phyloP scores from a whole-genome alignment of 1,284 basidiomycete species.

The Malassezia pachydermatis region DNA sequence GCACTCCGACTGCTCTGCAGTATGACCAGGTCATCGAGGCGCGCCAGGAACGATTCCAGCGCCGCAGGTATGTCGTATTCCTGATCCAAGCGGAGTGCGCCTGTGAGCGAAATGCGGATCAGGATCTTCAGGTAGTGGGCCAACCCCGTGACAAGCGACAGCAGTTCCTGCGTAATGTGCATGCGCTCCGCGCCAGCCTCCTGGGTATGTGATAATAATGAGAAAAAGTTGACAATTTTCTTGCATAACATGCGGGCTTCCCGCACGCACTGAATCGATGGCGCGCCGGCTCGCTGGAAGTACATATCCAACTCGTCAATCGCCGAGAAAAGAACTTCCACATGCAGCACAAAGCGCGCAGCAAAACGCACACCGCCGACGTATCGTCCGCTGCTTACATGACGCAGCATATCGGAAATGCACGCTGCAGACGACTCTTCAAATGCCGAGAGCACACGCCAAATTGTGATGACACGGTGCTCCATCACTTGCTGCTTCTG shows the following conservation, averaged over 20 bases:
- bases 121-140: slow-evolving; percentile 99
- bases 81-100: slow-evolving; percentile 84
- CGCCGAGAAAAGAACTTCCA: slow-evolving; percentile 91
- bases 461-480: slow-evolving; percentile 93
- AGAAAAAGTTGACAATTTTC: slow-evolving; percentile 97
- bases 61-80: slow-evolving; percentile 73
- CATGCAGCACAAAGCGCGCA: slow-evolving; percentile 95
- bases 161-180: slow-evolving; percentile 92
- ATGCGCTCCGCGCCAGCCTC: slow-evolving; percentile 76
- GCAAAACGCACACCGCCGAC: slow-evolving; percentile 95
- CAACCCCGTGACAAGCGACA: slow-evolving; percentile 93
- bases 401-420: slow-evolving; percentile 90
- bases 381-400: slow-evolving; percentile 91
- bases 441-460: slow-evolving; percentile 96
- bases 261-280: slow-evolving; percentile 83
- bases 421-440: slow-evolving; percentile 98
- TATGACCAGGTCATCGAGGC: slow-evolving; percentile 53
- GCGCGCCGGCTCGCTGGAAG: slow-evolving; percentile 65
- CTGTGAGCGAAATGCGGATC: slow-evolving; percentile 92
- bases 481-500: slow-evolving; percentile 91
- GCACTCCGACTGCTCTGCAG: slow-evolving; percentile 50
- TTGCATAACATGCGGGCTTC: slow-evolving; percentile 97
- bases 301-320: slow-evolving; percentile 91
- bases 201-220: slow-evolving; percentile 87
- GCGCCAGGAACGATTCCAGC: slow-evolving; percentile 78